These are phyloP conservation scores for Balamuthia mandrillaris DNA, from an alignment of 208 protist genomes.

Conservation along the genomic window DNA sequence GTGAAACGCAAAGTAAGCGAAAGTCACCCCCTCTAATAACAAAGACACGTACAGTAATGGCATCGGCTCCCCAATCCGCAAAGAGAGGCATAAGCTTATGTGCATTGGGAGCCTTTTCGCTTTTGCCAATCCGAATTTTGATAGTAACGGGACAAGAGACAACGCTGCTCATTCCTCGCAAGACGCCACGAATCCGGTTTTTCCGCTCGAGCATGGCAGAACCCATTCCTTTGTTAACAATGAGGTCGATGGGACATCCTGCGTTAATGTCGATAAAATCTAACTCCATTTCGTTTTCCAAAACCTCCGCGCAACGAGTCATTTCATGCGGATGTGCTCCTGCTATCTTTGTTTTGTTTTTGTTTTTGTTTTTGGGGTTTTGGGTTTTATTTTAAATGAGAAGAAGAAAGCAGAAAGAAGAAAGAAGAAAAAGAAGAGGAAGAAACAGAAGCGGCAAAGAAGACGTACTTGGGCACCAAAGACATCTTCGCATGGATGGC, in stretches of 20 bases:
- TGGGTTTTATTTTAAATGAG: too few species aligned
- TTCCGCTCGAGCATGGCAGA: constrained; percentile 80
- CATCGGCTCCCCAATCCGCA: constrained; percentile 77
- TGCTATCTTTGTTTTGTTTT: constrained; percentile 26
- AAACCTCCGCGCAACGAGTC: constrained; percentile 44
- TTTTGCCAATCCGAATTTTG: constrained; percentile 80
- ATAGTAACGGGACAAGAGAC: constrained; percentile 74
- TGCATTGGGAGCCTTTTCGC: constrained; percentile 73
- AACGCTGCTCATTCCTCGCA: constrained; percentile 69
- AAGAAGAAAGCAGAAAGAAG: not conserved
- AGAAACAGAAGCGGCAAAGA: not conserved
- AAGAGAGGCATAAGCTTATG: constrained; percentile 84
- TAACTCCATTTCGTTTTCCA: constrained; percentile 58
- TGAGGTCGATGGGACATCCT: constrained; percentile 89
- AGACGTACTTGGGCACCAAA: constrained; percentile 88
- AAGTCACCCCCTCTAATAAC: too few species aligned
- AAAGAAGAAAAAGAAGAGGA: not conserved
- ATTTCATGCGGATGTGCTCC: constrained; percentile 48
- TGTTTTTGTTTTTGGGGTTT: too few species aligned
- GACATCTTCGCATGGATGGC: constrained; percentile 88
- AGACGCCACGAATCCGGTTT: constrained; percentile 59
- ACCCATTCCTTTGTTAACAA: constrained; percentile 79
- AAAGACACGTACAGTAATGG: constrained; percentile 75
- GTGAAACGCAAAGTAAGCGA: too few species aligned
- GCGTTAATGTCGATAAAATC: constrained; percentile 95